Percentiles rank a stretch among this genome's conserved stretches.
phyloP scores from a whole-genome alignment of 2,329 filamentous ascomycete species.

The Pyrenophora tritici-repentis region DNA sequence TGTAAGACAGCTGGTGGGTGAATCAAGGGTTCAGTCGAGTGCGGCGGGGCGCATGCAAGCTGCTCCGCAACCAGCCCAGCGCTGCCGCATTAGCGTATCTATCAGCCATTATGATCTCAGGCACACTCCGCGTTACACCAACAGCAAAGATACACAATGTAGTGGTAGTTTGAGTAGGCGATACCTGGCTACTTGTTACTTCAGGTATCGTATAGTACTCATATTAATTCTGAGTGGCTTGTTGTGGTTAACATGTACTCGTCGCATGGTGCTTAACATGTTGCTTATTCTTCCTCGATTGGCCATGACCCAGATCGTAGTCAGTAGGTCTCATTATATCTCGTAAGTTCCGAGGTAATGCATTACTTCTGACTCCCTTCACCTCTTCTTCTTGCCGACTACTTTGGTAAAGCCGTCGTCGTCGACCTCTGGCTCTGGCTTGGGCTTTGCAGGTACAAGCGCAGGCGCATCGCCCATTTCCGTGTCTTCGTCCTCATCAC shows the following conservation, averaged over 20 bases:
- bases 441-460: conserved; percentile 42
- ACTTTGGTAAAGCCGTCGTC: conserved; percentile 52
- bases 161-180: too few relatives aligned
- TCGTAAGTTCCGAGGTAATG: too few relatives aligned
- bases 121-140: conserved; percentile 12
- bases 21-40: conserved; percentile 15
- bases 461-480: conserved; percentile 47
- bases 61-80: conserved; percentile 23
- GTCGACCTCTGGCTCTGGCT: conserved; percentile 46
- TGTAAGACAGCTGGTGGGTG: conserved; percentile 9
- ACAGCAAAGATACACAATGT: neutral
- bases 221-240: too few relatives aligned
- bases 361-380: conserved; percentile 11
- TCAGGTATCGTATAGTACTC: too few relatives aligned
- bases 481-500: conserved; percentile 50
- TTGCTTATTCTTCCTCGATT: too few relatives aligned
- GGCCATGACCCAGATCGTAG: too few relatives aligned
- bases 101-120: conserved; percentile 8
- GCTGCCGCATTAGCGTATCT: conserved; percentile 12
- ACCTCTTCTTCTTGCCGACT: conserved; percentile 47
- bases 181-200: too few relatives aligned
- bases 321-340: too few relatives aligned
- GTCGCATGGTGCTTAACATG: too few relatives aligned
- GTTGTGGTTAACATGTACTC: too few relatives aligned
- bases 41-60: conserved; percentile 14